phyloP scores from a whole-genome alignment of 2,329 filamentous ascomycete genomes.

The Didymella arachidicola region DNA sequence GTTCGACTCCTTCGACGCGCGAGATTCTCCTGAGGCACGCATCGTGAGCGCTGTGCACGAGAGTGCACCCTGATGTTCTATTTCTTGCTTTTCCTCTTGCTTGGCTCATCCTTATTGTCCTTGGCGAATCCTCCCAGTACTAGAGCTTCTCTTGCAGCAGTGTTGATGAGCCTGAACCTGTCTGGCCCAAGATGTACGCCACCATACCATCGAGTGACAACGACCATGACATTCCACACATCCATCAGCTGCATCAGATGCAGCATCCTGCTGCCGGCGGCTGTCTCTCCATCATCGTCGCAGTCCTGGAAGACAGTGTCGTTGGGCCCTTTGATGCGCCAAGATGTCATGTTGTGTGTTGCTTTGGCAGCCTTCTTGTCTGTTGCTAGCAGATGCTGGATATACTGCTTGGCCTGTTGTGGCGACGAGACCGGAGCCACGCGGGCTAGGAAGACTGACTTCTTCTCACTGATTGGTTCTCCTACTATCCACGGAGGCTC shows the following conservation, averaged over 20 bases:
- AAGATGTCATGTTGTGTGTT: conserved; percentile 95
- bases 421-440: conserved; percentile 74
- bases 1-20: background rate
- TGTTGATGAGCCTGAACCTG: conserved; percentile 89
- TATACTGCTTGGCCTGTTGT: conserved; percentile 72
- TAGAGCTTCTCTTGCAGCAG: conserved; percentile 82
- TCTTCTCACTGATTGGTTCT: conserved; percentile 77
- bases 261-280: conserved; percentile 83
- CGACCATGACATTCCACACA: conserved; percentile 89
- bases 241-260: conserved; percentile 96
- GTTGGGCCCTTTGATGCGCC: conserved; percentile 74
- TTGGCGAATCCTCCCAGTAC: conserved; percentile 75
- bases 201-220: conserved; percentile 95
- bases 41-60: background rate
- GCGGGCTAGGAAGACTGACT: conserved; percentile 86
- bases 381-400: conserved; percentile 78
- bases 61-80: background rate
- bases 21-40: background rate
- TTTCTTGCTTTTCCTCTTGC: conserved; percentile 47
- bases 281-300: conserved; percentile 95
- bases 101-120: conserved; percentile 54
- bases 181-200: conserved; percentile 88
- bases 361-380: conserved; percentile 87
- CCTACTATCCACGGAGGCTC: conserved; percentile 76
- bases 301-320: conserved; percentile 80